Evolutionary conservation across 352 stramenopile genomes (phyloP).

Genomic region (Halophytophthora polymorphica): DNA sequence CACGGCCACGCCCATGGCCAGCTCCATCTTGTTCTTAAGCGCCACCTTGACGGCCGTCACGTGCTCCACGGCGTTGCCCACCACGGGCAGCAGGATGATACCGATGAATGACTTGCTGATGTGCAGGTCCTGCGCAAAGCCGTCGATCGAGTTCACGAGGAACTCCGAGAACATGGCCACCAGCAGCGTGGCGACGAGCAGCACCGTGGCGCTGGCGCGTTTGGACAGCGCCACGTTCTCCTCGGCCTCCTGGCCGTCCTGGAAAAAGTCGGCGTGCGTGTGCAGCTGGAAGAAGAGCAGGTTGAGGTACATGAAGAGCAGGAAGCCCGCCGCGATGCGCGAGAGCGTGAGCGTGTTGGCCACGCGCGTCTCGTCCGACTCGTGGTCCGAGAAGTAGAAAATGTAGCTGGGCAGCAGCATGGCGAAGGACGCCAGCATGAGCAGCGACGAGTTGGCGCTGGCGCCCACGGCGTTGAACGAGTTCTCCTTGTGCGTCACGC

Average conservation of each 20-base stretch:
- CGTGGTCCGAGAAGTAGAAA: slow-evolving; percentile 80
- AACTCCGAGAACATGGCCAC: slow-evolving; percentile 94
- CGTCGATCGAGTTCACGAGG: slow-evolving; percentile 84
- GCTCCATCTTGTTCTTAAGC: slow-evolving; percentile 98
- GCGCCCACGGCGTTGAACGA: slow-evolving; percentile 92
- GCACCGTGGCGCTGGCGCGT: slow-evolving; percentile 66
- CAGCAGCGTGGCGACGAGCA: slow-evolving; percentile 86
- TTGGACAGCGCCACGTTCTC: slow-evolving; percentile 85
- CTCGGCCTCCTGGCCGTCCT: slow-evolving; percentile 44
- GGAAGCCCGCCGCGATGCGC: slow-evolving; percentile 72
- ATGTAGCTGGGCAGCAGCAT: slow-evolving; percentile 93
- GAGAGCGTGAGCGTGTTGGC: slow-evolving; percentile 74
- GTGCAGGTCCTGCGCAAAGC: slow-evolving; percentile 56
- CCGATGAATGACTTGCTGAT: slow-evolving; percentile 90
- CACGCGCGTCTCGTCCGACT: slow-evolving; percentile 67
- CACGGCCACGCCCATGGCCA: slow-evolving; percentile 97
- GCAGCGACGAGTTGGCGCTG: slow-evolving; percentile 92
- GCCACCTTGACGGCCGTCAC: slow-evolving; percentile 96
- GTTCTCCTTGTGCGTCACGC: slow-evolving; percentile 74
- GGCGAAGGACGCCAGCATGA: slow-evolving; percentile 92
- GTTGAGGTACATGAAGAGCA: slow-evolving; percentile 93
- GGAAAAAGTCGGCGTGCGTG: slow-evolving; percentile 93
- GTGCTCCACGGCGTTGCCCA: slow-evolving; percentile 98
- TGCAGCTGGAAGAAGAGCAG: slow-evolving; percentile 95
- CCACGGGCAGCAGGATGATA: slow-evolving; percentile 96